Evolutionary conservation across 768 basidiomycete genomes (phyloP).

Genomic region (Tylopilus vinaceipallidus): DNA sequence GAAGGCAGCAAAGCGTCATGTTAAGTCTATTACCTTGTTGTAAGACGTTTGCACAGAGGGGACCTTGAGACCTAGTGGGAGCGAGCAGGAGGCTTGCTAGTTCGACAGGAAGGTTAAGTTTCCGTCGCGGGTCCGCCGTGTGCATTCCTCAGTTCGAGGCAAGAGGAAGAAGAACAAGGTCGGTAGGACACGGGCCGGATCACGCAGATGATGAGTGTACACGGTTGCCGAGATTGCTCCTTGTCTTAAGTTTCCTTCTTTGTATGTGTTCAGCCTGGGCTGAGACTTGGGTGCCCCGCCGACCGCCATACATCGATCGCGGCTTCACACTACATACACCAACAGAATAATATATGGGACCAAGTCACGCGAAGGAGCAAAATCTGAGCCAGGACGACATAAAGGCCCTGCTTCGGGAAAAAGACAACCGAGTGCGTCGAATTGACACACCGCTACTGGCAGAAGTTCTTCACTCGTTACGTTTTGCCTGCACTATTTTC

Average conservation of each 20-base stretch:
- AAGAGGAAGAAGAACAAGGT: no score
- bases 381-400: constrained; percentile 19
- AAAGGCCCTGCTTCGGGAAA: constrained; percentile 19
- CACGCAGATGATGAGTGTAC: no score
- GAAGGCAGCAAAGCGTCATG: no score
- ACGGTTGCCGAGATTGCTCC: no score
- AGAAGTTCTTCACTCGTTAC: neutral
- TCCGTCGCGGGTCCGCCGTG: no score
- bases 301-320: neutral
- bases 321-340: constrained; percentile 1
- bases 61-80: no score
- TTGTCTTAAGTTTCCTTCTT: constrained; percentile 22
- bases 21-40: no score
- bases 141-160: no score
- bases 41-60: no score
- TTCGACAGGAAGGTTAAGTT: no score
- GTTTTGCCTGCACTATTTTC: neutral
- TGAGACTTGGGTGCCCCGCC: constrained; percentile 3
- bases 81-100: no score
- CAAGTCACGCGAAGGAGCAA: constrained; percentile 19
- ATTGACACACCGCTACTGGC: neutral
- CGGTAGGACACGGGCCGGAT: no score
- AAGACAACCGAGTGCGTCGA: constrained; percentile 27
- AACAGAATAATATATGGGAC: constrained; percentile 23
- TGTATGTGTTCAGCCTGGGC: constrained; percentile 9